Base-by-base conservation (phyloP, 2,329 filamentous ascomycete genomes). In the Lasiodiplodia theobromae region DNA sequence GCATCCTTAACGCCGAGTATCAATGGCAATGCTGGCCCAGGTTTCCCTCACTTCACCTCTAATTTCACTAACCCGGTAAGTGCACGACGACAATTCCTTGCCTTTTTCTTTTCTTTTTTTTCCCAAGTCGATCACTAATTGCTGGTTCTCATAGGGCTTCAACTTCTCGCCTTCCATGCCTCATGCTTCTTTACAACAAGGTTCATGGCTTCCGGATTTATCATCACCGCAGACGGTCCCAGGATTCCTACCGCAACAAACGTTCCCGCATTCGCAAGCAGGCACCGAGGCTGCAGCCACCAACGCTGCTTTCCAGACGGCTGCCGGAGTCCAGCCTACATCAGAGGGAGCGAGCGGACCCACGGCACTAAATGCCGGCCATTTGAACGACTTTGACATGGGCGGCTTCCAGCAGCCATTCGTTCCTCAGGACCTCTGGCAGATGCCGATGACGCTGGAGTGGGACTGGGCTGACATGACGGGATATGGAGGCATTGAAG, bases 371-470 rank as follows among this genome's bases (percentile, higher is more conserved):
- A 66, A 66, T 23, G 38, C 34, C 16, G 63, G 63, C 47, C 34
- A 56, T 37, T 38, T 64, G 6, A n/a, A n/a, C 6, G 60, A n/a
- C 2, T 64, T 67, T 28, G 65, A 67, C 11, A 60, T 67, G 65
- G 49, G 66, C 12, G 2, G 84, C 21, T 94, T 94, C 76, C 91
- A 94, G 74, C 92, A 96, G 72, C 94, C 94, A 0, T 91, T 97
- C 74, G 88, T 98, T 25, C 95, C 96, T 4, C 93, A 95, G 74
- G 96, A 98, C 80, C 81, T 98, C 31, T 99, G 96, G 89, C 92
- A 95, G 78, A 90, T 98, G 88, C 94, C 95, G 1, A 97, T 97
- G 90, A 96, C 93, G 2, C 86, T 98, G 25, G 95, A 98, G 77
- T 97, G 94, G 94, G 93, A 91, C 72, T 92, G 89, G 90, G 87